Evolutionary conservation across 2,329 filamentous ascomycete genomes (phyloP).

Genomic region (Bipolaris oryzae): DNA sequence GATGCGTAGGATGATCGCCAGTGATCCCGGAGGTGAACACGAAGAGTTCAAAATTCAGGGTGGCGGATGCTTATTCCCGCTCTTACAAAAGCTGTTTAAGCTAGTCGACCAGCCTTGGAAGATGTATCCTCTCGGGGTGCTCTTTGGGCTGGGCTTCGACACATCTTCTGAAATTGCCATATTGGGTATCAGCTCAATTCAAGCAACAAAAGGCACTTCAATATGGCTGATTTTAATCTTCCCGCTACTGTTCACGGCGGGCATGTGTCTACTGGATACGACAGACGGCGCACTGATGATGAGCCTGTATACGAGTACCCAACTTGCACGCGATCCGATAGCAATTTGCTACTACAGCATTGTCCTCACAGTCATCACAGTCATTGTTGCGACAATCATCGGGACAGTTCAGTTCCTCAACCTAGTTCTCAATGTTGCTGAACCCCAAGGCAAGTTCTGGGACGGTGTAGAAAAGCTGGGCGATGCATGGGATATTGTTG

Average conservation of each 20-base stretch:
- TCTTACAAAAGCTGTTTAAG: slow-evolving; percentile 78
- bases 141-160: slow-evolving; percentile 91
- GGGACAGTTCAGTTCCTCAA: slow-evolving; percentile 84
- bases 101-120: slow-evolving; percentile 82
- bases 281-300: slow-evolving; percentile 95
- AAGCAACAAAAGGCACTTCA: slow-evolving; percentile 82
- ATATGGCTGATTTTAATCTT: slow-evolving; percentile 96
- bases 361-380: slow-evolving; percentile 81
- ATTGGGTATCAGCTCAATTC: slow-evolving; percentile 85
- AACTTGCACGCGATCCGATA: slow-evolving; percentile 79
- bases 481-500: slow-evolving; percentile 46
- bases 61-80: slow-evolving; percentile 72
- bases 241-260: slow-evolving; percentile 86
- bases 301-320: slow-evolving; percentile 81
- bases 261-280: slow-evolving; percentile 95
- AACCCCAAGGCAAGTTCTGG: slow-evolving; percentile 83
- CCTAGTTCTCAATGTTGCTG: slow-evolving; percentile 75
- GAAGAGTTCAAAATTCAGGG: slow-evolving; percentile 73
- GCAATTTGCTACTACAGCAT: slow-evolving; percentile 94
- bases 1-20: slow-evolving; percentile 66
- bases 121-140: slow-evolving; percentile 87
- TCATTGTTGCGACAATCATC: slow-evolving; percentile 83
- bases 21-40: slow-evolving; percentile 54
- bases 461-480: slow-evolving; percentile 71
- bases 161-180: slow-evolving; percentile 94